Base-by-base conservation (phyloP, 805 yeast genomes). In the Yamadazyma endophytica region DNA sequence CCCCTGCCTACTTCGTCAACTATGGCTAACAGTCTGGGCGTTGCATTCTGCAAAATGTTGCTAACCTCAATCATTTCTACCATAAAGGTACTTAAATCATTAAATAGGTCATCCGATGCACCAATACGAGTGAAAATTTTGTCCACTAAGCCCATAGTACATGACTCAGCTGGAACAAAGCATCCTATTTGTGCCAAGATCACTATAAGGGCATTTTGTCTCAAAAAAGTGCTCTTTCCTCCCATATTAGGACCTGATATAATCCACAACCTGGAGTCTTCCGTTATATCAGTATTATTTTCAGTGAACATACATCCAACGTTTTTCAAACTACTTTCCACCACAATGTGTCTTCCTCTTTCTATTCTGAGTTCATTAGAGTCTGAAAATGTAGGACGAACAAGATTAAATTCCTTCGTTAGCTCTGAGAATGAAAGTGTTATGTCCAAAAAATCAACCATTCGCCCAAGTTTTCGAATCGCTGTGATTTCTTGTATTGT, bases 171-270 rank as follows among this genome's bases (percentile, higher is more conserved):
- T 0, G 95, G 92, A 0, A 86, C 75, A 50, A 62, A 84, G 36
- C 81, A 66, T 0, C 84, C 84, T 17, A 76, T 67, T 44, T 79
- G 84, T 0, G 77, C 71, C 67, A 78, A 58, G 5, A 85, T 75
- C 9, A 75, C 77, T 11, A 77, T 67, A 13, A 86, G 53, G 0
- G 92, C 95, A 21, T 82, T 71, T 44, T 82, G 89, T 31, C 87
- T 68, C 17, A 82, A 82, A 46, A 75, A 79, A 0, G 89, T 79
- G 15, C 87, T 78, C 47, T 85, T 85, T 1, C 95, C 95, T 6
- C 95, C 95, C 89, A 84, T 83, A 45, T 84, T 84, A 0, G 94
- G 92, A 0, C 95, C 95, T 0, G 95, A 79, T 13, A 88, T 74
- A 9, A 88, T 66, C 51, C 80, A 67, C n/a, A 46, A 21, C 19